Evolutionary conservation across 331 rosid species (phyloP).

Genomic region (Telfairia occidentalis): DNA sequence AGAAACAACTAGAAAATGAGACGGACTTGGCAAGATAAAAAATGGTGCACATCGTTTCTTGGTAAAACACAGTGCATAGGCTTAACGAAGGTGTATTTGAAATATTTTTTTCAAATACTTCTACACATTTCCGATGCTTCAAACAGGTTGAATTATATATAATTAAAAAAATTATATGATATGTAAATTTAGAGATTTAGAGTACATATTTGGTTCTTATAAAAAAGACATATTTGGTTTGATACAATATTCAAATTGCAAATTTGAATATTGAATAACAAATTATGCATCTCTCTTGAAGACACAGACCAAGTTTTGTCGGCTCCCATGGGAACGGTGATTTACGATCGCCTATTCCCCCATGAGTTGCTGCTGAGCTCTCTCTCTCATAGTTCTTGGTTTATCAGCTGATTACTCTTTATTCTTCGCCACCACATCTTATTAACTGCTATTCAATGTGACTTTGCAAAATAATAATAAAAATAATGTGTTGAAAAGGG

Average conservation of each 20-base stretch:
- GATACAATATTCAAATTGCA: neutral
- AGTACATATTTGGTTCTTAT: too few species aligned
- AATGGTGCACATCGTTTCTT: neutral
- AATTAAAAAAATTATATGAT: neutral
- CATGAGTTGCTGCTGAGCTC: neutral
- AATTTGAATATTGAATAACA: neutral
- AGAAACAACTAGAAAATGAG: neutral
- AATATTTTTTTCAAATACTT: neutral
- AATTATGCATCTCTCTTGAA: neutral
- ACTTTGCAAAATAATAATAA: neutral
- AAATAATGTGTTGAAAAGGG: neutral
- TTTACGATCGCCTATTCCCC: neutral
- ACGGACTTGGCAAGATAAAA: neutral
- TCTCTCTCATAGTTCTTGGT: neutral
- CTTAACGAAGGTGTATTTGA: neutral
- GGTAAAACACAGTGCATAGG: neutral
- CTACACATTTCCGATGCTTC: neutral
- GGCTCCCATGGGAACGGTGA: neutral
- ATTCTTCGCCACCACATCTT: neutral
- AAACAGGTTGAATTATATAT: neutral
- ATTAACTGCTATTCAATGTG: neutral
- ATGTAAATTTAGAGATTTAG: neutral
- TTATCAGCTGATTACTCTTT: neutral
- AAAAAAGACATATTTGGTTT: neutral
- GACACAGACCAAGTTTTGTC: neutral